These are phyloP conservation scores for Candida silvatica DNA, from an alignment of 805 yeast species.

Conservation along the genomic window DNA sequence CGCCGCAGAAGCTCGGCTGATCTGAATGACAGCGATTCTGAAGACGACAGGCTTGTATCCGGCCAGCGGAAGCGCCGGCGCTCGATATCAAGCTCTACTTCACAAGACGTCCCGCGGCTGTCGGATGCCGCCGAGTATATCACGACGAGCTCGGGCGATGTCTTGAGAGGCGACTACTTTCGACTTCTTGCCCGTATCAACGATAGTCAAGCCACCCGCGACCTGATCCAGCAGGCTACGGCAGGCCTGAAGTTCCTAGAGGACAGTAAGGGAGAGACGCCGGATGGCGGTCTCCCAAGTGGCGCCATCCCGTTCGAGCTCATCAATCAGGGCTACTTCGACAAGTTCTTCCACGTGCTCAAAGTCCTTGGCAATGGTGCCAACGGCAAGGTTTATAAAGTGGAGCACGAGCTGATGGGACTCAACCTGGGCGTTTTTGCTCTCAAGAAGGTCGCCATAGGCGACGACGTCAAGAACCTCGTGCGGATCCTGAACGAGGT, in stretches of 20 bases:
- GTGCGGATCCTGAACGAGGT: constrained; percentile 72
- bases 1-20: no score
- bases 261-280: not conserved
- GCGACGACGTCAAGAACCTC: constrained; percentile 63
- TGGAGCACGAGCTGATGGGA: constrained; percentile 70
- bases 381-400: constrained; percentile 77
- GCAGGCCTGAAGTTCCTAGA: not conserved
- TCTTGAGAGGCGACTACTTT: constrained; percentile 20
- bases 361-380: constrained; percentile 73
- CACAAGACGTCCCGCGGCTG: not conserved
- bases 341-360: constrained; percentile 56
- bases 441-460: constrained; percentile 76
- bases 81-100: not conserved
- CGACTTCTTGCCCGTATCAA: constrained; percentile 14
- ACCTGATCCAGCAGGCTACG: not conserved
- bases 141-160: constrained; percentile 10
- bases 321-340: constrained; percentile 77
- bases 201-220: constrained; percentile 5
- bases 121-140: constrained; percentile 3
- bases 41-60: no score
- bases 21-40: no score
- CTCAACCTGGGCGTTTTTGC: constrained; percentile 75
- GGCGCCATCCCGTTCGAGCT: constrained; percentile 29
- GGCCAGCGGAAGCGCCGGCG: not conserved
- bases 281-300: not conserved